phyloP scores from a whole-genome alignment of 805 yeast genomes.

The Ogataea siamensis region DNA sequence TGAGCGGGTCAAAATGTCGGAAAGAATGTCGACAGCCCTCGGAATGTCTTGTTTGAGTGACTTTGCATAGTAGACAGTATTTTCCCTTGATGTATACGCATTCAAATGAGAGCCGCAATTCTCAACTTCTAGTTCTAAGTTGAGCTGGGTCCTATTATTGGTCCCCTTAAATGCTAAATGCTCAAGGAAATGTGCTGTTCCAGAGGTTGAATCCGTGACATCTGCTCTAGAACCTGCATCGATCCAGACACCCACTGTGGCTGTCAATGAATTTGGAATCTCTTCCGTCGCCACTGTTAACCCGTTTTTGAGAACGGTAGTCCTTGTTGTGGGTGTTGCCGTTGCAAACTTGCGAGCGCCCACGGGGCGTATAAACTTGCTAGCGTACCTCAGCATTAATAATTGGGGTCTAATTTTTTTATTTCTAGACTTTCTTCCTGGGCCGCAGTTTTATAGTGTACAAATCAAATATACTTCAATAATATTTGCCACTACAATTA shows the following conservation, averaged over 20 bases:
- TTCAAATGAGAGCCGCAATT: constrained; percentile 95
- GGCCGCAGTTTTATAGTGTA: constrained; percentile 3
- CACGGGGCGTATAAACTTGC: background rate
- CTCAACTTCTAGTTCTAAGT: constrained; percentile 89
- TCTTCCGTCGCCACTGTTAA: constrained; percentile 89
- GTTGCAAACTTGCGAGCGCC: constrained; percentile 18
- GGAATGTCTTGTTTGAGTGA: constrained; percentile 79
- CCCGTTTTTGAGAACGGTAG: constrained; percentile 84
- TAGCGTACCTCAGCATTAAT: constrained; percentile 11
- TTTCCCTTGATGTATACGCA: constrained; percentile 98
- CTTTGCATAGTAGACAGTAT: constrained; percentile 95
- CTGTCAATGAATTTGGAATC: constrained; percentile 85
- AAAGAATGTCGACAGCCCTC: constrained; percentile 78
- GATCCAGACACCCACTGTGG: constrained; percentile 98
- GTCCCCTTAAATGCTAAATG: constrained; percentile 98
- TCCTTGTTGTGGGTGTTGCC: constrained; percentile 48
- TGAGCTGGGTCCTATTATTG: constrained; percentile 68
- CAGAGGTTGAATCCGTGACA: constrained; percentile 70
- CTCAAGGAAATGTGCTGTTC: constrained; percentile 97
- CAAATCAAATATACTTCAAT: constrained; percentile 1
- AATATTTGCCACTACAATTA: constrained; percentile 9
- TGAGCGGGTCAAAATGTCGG: constrained; percentile 87
- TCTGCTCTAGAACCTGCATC: constrained; percentile 99
- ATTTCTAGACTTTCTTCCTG: constrained; percentile 7
- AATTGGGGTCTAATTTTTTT: background rate